Evolutionary conservation across 2,329 filamentous ascomycete species (phyloP), one percentile per base, ranked within the genome.

Genomic region (Fusarium gaditjirri): DNA sequence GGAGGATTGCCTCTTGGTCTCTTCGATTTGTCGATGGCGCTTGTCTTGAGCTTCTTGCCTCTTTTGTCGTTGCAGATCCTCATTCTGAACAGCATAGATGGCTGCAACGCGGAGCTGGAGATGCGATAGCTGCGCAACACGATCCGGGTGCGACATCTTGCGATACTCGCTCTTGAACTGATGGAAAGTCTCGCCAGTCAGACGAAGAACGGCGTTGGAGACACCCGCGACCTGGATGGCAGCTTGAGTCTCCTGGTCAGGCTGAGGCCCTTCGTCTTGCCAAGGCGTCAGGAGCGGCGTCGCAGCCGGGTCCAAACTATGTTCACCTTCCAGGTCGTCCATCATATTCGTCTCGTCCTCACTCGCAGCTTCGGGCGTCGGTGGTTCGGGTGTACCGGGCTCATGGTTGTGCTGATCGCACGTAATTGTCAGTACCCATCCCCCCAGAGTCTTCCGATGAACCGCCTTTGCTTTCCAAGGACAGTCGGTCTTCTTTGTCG

Each of bases 381-480:
- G 81, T 31, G 82, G 82, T 61, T 85, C 83, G 33, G 83, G 83
- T 13, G 83, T 84, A 23, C 83, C 80, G 3, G 83, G 81, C 67
- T 84, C 82, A 67, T 85, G 83, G 65, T 85, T 85, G 70, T 85
- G 83, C 69, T 83, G 79, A 63, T 84, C 80, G 72, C 83, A 85
- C 46, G 80, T 80, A 42, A 85, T 78, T 6, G 83, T 85, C 70
- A 85, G 68, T n/a, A 84, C 80, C 83, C 83, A 85, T 41, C 82
- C 83, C 8, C 83, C 82, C 61, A 83, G 78, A 16, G 80, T 79
- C 76, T 84, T 85, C 13, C 83, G 81, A 56, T 84, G 79, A 12
- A 84, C 83, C 2, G 83, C 83, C 66, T 84, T 85, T 35, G 83
- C 83, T 67, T 83, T 84, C 83, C 83, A 85, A 8, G 83, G 83